These are phyloP conservation scores for Mallotus nudiflorus DNA, from an alignment of 345 rosid species.

Conservation along the genomic window DNA sequence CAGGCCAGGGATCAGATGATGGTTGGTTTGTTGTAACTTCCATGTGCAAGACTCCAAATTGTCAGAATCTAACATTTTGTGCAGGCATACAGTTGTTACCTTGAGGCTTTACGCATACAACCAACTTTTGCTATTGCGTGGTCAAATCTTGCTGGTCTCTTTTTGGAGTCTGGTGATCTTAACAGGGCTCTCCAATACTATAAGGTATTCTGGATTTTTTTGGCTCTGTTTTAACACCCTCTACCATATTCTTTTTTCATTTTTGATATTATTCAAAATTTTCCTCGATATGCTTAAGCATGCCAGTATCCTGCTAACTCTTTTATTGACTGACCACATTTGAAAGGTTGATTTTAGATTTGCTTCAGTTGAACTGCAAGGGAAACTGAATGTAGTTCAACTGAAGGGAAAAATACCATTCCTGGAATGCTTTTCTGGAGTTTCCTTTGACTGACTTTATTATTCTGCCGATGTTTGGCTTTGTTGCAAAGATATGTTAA, in stretches of 20 bases:
- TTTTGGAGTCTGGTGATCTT: constrained; percentile 97
- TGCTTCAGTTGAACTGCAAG: neutral
- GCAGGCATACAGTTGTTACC: constrained; percentile 98
- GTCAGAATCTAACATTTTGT: constrained; percentile 77
- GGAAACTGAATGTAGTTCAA: neutral
- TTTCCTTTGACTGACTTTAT: neutral
- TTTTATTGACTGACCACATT: neutral
- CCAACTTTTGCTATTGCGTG: constrained; percentile 99
- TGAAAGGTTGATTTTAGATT: neutral
- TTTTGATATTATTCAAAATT: neutral
- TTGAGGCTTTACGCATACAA: constrained; percentile 93
- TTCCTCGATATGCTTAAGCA: neutral
- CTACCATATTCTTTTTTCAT: neutral
- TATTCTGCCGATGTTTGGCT: neutral
- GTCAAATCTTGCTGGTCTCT: constrained; percentile 99
- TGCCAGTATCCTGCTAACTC: neutral
- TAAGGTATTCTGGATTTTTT: constrained; percentile 56
- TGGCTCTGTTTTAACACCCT: too few relatives aligned
- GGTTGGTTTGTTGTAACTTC: constrained; percentile 76
- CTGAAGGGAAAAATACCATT: too few relatives aligned
- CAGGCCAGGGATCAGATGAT: constrained; percentile 78
- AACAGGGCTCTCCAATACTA: constrained; percentile 92
- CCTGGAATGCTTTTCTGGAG: neutral
- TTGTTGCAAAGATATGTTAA: neutral
- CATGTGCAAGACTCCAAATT: constrained; percentile 64